phyloP scores from a whole-genome alignment of 257 asterid species.

The Solanum lignicaule region DNA sequence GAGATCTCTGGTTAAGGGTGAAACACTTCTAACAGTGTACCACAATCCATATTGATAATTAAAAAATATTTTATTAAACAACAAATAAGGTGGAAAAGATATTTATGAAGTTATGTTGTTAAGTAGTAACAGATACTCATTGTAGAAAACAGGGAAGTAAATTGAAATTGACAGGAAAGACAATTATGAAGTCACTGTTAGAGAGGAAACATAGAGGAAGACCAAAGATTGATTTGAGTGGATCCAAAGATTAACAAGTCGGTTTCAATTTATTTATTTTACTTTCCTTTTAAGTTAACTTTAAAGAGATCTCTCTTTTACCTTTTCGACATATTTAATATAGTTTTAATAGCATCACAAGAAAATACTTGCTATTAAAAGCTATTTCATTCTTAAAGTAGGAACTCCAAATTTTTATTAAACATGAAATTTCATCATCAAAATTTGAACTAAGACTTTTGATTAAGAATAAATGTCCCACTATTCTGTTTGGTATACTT shows the following conservation, averaged over 20 bases:
- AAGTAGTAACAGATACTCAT: not conserved
- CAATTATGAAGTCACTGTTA: not conserved
- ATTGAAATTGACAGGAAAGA: not conserved
- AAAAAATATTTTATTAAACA: not conserved
- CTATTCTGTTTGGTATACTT: not conserved
- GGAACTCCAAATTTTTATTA: not conserved
- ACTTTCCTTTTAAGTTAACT: fast-evolving
- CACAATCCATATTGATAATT: not conserved
- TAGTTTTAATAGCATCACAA: not conserved
- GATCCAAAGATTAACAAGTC: not conserved
- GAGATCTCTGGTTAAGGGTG: too few species aligned
- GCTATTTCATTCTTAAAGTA: not conserved
- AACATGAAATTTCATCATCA: fast-evolving
- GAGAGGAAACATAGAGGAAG: not conserved
- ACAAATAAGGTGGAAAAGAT: not conserved
- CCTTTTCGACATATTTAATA: fast-evolving
- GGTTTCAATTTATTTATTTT: too few species aligned
- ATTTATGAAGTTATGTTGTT: not conserved
- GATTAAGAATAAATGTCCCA: not conserved
- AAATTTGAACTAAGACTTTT: not conserved
- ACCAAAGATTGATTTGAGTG: not conserved
- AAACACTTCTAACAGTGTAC: too few species aligned
- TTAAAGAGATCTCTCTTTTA: fast-evolving
- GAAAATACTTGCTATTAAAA: not conserved
- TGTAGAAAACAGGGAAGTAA: not conserved